Evolutionary conservation across 2,329 filamentous ascomycete genomes (phyloP), one percentile per base, ranked within the genome.

Genomic region (Pleomassaria siparia): DNA sequence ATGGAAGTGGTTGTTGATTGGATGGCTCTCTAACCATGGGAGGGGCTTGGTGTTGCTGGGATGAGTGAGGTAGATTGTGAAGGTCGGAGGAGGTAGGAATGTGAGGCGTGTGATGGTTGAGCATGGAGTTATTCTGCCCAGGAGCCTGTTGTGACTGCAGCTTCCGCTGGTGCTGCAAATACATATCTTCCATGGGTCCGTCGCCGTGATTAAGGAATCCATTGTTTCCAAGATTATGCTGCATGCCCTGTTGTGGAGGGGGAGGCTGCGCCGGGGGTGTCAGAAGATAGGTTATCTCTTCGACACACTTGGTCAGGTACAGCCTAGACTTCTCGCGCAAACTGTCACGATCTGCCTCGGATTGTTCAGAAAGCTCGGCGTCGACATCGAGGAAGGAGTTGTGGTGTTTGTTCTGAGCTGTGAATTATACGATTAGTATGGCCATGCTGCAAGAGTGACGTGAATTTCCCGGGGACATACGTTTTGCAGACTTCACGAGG

Each of bases 211-310:
- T 76, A 46, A 72, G 63, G 49, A 76, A 79, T 18, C 73, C 64
- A 11, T 63, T 62, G 42, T 71, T 72, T 29, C 59, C 62, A 20
- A 72, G 46, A 4, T 54, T 55, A 43, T 74, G 72, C 32, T 71
- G 50, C 28, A 35, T 26, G 16, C 60, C 63, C n/a, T 64, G 59
- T 39, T 76, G 75, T 30, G 83, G 80, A 10, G 81, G 79, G 16
- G 80, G 77, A 41, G 82, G 79, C 55, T 86, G 81, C 28, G 80
- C 76, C 18, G 82, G 79, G n/a, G 84, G 84, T 40, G 84, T 82
- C 26, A 87, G 76, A 51, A 87, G 80, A 59, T 87, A 87, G 3
- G 83, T 82, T 42, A 87, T 81, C 66, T 87, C 84, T 56, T 86
- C 81, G 41, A 85, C 79, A 62, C 83, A 86, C 69, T 84, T 85